Evolutionary conservation across 2,329 filamentous ascomycete species (phyloP), one percentile per base, ranked within the genome.

Genomic region (Plectosphaerella cucumerina): DNA sequence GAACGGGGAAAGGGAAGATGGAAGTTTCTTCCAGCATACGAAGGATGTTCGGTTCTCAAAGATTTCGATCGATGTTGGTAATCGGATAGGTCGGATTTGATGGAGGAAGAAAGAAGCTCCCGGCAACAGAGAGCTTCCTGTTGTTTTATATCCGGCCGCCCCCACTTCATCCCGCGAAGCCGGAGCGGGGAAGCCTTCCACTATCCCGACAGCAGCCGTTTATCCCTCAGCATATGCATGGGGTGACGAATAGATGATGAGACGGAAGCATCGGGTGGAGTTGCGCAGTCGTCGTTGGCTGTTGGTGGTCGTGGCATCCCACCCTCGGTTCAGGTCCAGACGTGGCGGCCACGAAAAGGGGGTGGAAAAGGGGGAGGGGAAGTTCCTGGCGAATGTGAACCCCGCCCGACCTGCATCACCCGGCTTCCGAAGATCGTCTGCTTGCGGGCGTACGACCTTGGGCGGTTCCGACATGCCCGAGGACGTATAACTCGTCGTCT

Each of bases 21-120:
- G 45, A 47, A 17, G 23, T 33, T 20, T 47, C 35, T 20, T 22
- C 35, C 31, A 39, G 45, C 45, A 20, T 47, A 47, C 45, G 45
- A 47, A 37, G 5, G 33, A 23, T 12, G 21, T 23, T 39, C 5
- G 17, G 9, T 14, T 21, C 26, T 12, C 2, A 23, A 10, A 21
- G 34, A 39, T 5, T 34, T 12, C 22, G 26, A 21, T 35, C 18
- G 31, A 41, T 20, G 39, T 42, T 20, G 17, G 39, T 39, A 35
- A 20, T 14, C 23, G 31, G 44, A 37, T 14, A 12, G 12, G 15
- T 35, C 14, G 35, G 15, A 23, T 12, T 11, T 35, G 31, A 11
- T 21, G 10, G 20, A 21, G 34, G 26, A 15, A 47, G 44, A 8
- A 20, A 10, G n/a, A 23, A 21, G 22, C n/a, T 9, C n/a, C n/a